Evolutionary conservation across 1,284 basidiomycete species (phyloP), one percentile per base, ranked within the genome.

Genomic region (Apiotrichum sp.): DNA sequence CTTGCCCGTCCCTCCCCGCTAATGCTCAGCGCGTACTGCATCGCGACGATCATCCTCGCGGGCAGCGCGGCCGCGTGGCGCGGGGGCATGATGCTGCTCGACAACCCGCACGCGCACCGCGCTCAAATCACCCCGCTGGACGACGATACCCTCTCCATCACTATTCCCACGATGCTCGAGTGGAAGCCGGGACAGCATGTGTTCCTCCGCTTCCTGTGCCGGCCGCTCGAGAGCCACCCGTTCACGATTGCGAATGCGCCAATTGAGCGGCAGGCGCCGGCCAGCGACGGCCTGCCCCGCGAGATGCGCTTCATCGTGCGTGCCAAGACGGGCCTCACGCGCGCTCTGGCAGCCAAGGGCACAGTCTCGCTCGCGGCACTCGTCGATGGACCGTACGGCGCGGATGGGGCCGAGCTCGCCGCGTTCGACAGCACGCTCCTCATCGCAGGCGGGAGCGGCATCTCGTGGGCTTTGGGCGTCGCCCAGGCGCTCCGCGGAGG

Each of bases 141-240:
- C n/a, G 71, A 71, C 49, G 58, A 67, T 47, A 67, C 74, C 43
- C 56, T 78, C 52, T 68, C 69, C 50, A 54, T 79, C 41, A 61
- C 61, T 49, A 65, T 78, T 49, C 71, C 71, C 4, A 61, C 65
- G 13, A 44, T 33, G 16, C 52, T 76, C 36, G 61, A 52, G 22
- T 79, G 78, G 78, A 56, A 58, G 4, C 74, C 77, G 0, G 79
- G 79, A 3, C 78, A 79, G 62, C 77, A 79, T 62, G 73, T 74
- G 63, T 79, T 78, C 58, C 61, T 80, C 35, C 76, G 78, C 32
- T 72, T 80, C 63, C 8, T 35, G 3, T 39, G n/a, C 6, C 40
- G 50, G n/a, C 16, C 33, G 6, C 41, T 43, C 33, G 72, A 72
- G 42, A 71, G 76, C 31, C 79, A 80, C 59, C 79, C 79, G 13